Evolutionary conservation across 2,329 filamentous ascomycete species (phyloP).

Genomic region (Colletotrichum sp.): DNA sequence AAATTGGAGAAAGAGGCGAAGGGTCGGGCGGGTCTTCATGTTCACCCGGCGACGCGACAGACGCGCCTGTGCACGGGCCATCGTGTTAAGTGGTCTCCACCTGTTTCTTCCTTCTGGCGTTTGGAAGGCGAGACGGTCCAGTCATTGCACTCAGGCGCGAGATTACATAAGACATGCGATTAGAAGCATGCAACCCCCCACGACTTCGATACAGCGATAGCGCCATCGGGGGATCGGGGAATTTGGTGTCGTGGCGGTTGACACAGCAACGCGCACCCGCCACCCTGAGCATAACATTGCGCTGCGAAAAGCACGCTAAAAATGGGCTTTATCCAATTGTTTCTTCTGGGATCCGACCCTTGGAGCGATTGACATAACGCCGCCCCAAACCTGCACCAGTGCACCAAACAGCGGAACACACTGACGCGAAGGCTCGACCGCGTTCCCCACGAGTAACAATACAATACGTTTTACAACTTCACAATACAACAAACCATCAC

Average conservation of each 20-base stretch:
- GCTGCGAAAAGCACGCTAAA: not conserved
- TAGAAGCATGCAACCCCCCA: not conserved
- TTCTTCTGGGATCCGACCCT: constrained; percentile 12
- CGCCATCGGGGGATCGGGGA: constrained; percentile 16
- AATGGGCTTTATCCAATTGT: not conserved
- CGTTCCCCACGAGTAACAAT: constrained; percentile 14
- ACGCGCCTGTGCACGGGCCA: constrained; percentile 12
- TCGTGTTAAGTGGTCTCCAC: constrained; percentile 14
- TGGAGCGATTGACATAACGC: constrained; percentile 19
- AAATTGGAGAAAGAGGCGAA: not conserved
- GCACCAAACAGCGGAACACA: not conserved
- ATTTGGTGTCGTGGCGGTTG: constrained; percentile 9
- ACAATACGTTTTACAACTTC: constrained; percentile 6
- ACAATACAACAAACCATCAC: constrained; percentile 2
- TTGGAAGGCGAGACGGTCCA: not conserved
- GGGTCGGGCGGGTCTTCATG: constrained; percentile 4
- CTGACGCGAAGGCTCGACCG: constrained; percentile 13
- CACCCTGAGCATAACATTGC: constrained; percentile 17
- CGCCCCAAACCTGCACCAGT: not conserved
- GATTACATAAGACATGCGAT: not conserved
- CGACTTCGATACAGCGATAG: constrained; percentile 3
- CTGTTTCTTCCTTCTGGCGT: not conserved
- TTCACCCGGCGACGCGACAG: constrained; percentile 21
- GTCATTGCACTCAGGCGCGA: not conserved
- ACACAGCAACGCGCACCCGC: constrained; percentile 10